Percentiles rank a stretch among this genome's conserved stretches.
These are phyloP conservation scores for Casuarina equisetifolia DNA, from an alignment of 306 rosid genomes.

Conservation along the genomic window DNA sequence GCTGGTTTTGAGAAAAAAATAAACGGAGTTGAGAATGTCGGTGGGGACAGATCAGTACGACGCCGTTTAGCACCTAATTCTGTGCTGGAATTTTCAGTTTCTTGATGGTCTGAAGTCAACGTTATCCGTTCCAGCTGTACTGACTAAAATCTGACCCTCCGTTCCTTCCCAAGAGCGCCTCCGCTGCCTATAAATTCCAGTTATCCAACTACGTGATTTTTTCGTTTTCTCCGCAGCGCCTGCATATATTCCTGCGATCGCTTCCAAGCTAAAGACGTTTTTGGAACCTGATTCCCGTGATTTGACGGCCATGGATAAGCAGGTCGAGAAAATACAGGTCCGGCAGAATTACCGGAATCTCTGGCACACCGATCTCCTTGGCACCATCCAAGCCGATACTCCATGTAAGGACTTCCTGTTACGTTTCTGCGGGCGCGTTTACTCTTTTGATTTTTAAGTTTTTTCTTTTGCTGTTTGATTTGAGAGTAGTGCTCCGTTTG, in stretches of 20 bases:
- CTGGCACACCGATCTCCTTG: constrained; percentile 74
- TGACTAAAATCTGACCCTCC: too few relatives aligned
- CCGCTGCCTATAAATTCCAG: too few relatives aligned
- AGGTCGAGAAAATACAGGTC: constrained; percentile 72
- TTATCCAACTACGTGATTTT: too few relatives aligned
- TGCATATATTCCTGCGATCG: neutral
- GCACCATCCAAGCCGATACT: constrained; percentile 62
- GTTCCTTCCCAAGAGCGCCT: too few relatives aligned
- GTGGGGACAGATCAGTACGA: too few relatives aligned
- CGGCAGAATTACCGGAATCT: constrained; percentile 77
- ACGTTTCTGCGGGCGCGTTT: neutral
- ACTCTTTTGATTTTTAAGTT: neutral
- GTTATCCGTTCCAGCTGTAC: too few relatives aligned
- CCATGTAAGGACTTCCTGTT: constrained; percentile 45
- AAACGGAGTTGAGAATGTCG: too few relatives aligned
- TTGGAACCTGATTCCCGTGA: neutral
- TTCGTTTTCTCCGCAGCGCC: neutral
- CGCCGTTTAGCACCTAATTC: too few relatives aligned
- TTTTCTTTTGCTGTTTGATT: neutral
- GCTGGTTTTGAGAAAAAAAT: too few relatives aligned
- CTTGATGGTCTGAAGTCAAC: too few relatives aligned
- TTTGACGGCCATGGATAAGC: constrained; percentile 6
- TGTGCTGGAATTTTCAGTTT: too few relatives aligned
- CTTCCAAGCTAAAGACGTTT: neutral
- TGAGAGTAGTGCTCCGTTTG: neutral